Base-by-base conservation (phyloP, 2,329 filamentous ascomycete species). In the Aspergillus brasiliensis region DNA sequence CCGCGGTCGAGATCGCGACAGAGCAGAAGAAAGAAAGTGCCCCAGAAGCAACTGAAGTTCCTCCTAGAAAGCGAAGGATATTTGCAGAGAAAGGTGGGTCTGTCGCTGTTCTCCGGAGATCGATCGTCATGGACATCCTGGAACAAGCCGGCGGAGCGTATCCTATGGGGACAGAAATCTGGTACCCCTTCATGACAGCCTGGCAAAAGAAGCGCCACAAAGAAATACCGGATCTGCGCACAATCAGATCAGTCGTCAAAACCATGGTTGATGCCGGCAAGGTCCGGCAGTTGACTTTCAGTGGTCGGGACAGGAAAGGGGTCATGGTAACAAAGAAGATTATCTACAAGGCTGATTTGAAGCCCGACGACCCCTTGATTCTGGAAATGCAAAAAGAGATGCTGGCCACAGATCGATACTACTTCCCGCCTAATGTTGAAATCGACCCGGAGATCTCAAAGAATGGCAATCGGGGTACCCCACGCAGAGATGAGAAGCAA, bases 91-190 rank as follows among this genome's bases (percentile, higher is more conserved):
- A 67, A 56, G 76, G 75, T 27, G 82, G 83, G 10, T 80, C 78
- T 2, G 71, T 83, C 40, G 73, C 73, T 21, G 68, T 79, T 48
- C 71, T 80, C 40, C 78, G 83, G 28, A 78, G 75, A 55, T 80
- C 79, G 17, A 82, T 87, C 28, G 74, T 88, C 3, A 71, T 84
- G 68, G 79, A 85, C 25, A 81, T 88, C 40, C 67, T 88, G 11
- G 75, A 83, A 47, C 77, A 79, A 51, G 82, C 82, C 57, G 78
- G 79, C 48, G 86, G 86, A 7, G 81, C 83, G 2, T 86, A 83
- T 56, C 84, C 85, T 2, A 78, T 82, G 38, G 80, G 83, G 23
- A 76, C 76, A 47, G 84, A 86, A 63, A 77, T 87, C n/a, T 81
- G 78, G 71, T 78, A 81, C 62, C 81, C 85, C 8, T 86, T 86